phyloP scores from a whole-genome alignment of 2,329 filamentous ascomycete genomes.

The Penicillium nordicum region DNA sequence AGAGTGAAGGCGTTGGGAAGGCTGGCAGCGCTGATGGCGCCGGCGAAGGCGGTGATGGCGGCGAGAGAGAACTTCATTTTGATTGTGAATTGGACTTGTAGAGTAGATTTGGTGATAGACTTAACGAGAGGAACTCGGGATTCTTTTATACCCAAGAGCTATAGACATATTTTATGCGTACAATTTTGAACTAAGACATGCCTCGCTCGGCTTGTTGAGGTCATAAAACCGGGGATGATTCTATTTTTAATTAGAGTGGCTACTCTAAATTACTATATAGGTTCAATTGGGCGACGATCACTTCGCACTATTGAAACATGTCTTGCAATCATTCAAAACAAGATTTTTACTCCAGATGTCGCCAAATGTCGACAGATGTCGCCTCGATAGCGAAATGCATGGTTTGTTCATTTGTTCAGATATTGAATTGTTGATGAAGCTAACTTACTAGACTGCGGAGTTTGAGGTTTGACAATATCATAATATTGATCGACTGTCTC shows the following conservation, averaged over 20 bases:
- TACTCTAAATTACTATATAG: not conserved
- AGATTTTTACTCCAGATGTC: not conserved
- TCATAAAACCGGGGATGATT: not conserved
- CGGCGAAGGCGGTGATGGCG: constrained; percentile 20
- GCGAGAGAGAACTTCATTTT: constrained; percentile 31
- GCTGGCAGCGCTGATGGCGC: constrained; percentile 20
- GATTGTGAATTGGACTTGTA: not conserved
- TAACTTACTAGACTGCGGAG: not conserved
- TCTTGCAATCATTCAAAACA: constrained; percentile 9
- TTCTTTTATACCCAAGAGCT: not conserved
- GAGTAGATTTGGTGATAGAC: not conserved
- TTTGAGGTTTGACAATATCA: not conserved
- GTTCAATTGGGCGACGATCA: constrained; percentile 6
- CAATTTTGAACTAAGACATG: not conserved
- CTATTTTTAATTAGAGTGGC: constrained; percentile 5
- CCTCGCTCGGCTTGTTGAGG: not conserved
- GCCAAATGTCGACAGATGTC: not conserved
- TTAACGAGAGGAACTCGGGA: not conserved
- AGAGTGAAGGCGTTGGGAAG: constrained; percentile 28
- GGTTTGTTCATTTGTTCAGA: not conserved
- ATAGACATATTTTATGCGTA: not conserved
- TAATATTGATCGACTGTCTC: not conserved
- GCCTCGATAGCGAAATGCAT: not conserved
- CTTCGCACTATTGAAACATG: constrained; percentile 15
- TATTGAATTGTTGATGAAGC: not conserved